Evolutionary conservation across 768 basidiomycete species (phyloP).

Genomic region (Piloderma croceum): DNA sequence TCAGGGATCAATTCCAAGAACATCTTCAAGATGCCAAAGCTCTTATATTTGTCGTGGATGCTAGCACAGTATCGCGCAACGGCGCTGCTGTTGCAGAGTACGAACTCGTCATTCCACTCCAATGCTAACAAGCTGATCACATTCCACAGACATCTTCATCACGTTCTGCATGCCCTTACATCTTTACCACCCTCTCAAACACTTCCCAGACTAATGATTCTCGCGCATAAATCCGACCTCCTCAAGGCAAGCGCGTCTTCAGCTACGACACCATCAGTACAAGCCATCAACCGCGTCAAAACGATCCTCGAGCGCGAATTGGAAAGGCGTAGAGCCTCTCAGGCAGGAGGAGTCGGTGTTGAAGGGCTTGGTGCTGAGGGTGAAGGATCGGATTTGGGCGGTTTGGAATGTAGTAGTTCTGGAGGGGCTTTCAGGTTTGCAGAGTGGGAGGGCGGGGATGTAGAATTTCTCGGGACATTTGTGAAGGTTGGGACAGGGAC

Average conservation of each 20-base stretch:
- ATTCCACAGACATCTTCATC: conserved; percentile 60
- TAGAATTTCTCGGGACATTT: conserved; percentile 60
- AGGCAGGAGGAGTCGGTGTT: conserved; percentile 59
- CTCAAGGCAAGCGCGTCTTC: conserved; percentile 42
- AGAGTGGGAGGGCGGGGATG: conserved; percentile 83
- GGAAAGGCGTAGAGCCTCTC: conserved; percentile 65
- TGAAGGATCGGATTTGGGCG: conserved; percentile 56
- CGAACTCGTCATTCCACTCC: conserved; percentile 24
- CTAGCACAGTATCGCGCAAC: conserved; percentile 72
- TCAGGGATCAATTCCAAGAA: conserved; percentile 69
- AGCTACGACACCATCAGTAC: conserved; percentile 30
- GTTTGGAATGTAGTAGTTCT: conserved; percentile 61
- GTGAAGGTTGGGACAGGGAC: conserved; percentile 28
- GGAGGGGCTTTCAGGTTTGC: conserved; percentile 63
- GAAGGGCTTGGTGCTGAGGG: conserved; percentile 73
- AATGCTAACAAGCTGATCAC: background rate
- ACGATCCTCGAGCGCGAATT: conserved; percentile 80
- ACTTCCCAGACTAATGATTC: conserved; percentile 55
- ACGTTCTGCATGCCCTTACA: conserved; percentile 60
- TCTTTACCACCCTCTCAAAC: conserved; percentile 67
- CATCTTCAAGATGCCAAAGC: conserved; percentile 56
- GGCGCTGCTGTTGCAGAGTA: conserved; percentile 76
- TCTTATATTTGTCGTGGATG: conserved; percentile 75
- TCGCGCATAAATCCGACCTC: conserved; percentile 76
- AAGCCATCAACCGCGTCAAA: conserved; percentile 66